A percentile compares a stretch with the other conserved stretches of the same genome.
phyloP scores from a whole-genome alignment of 805 yeast genomes.

The Monosporozyma aerobia region DNA sequence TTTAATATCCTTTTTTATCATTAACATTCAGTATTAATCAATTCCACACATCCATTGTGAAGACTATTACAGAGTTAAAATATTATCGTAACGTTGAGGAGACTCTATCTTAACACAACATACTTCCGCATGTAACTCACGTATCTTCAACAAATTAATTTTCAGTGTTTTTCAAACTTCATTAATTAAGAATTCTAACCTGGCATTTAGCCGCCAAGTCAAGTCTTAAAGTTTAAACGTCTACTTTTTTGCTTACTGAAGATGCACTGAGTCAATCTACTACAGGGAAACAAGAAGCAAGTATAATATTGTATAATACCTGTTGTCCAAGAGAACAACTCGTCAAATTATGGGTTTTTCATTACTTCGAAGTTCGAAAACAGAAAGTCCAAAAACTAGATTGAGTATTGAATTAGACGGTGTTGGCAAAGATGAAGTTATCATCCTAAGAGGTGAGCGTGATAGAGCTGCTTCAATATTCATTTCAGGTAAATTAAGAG shows the following conservation, averaged over 20 bases:
- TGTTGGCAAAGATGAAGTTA: slow-evolving; percentile 58
- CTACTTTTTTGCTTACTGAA: too few relatives aligned
- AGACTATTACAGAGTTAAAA: neutral
- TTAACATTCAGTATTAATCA: too few relatives aligned
- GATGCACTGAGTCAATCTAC: too few relatives aligned
- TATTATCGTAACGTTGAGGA: neutral
- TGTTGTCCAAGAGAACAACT: too few relatives aligned
- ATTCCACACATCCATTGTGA: neutral
- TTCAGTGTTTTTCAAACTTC: neutral
- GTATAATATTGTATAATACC: too few relatives aligned
- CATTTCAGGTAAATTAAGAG: slow-evolving; percentile 66
- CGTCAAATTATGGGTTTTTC: slow-evolving; percentile 3
- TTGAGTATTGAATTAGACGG: slow-evolving; percentile 54
- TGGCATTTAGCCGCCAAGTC: neutral
- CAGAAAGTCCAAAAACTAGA: slow-evolving; percentile 24
- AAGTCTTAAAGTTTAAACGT: neutral
- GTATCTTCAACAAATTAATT: neutral
- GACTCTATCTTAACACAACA: neutral
- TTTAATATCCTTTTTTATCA: too few relatives aligned
- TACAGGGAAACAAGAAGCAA: too few relatives aligned
- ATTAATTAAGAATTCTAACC: neutral
- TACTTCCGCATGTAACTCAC: neutral
- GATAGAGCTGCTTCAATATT: slow-evolving; percentile 70
- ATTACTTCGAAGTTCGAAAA: slow-evolving; percentile 17
- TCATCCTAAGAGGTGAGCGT: slow-evolving; percentile 71